Conservation (phyloP, 139 green algal species). For the Chlamydomonas schloesseri region DNA sequence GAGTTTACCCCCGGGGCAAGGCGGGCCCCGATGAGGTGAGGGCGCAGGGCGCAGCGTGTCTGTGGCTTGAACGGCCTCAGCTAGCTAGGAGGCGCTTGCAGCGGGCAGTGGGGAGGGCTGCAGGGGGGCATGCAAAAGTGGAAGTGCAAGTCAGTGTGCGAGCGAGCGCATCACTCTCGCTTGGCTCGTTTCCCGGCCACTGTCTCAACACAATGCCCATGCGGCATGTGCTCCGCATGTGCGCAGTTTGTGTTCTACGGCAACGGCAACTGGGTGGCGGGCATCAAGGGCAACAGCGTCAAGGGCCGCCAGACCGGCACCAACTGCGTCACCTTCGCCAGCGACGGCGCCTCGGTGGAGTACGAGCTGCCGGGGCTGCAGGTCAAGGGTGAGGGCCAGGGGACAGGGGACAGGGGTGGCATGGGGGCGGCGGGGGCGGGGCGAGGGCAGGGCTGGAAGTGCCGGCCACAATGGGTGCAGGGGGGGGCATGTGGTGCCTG, state of each 20-base stretch:
- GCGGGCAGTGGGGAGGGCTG: no score
- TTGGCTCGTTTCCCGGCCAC: no score
- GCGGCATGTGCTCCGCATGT: no score
- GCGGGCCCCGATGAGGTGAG: no score
- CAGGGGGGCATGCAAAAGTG: no score
- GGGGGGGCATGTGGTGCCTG: background rate
- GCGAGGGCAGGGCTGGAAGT: background rate
- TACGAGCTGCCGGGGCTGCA: slow-evolving; percentile 64
- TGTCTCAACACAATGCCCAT: no score
- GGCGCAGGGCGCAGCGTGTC: no score
- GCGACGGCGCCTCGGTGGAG: slow-evolving; percentile 59
- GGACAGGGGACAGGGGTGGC: background rate
- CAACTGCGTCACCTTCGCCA: slow-evolving; percentile 58
- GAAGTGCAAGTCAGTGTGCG: no score
- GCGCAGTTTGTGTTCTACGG: slow-evolving; percentile 68
- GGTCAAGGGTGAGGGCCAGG: slow-evolving; percentile 48
- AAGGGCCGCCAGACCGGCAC: slow-evolving; percentile 64
- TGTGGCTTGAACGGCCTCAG: no score
- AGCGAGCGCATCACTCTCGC: no score
- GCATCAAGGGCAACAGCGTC: slow-evolving; percentile 70
- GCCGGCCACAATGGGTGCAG: background rate
- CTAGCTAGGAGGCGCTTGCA: no score
- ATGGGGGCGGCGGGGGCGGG: background rate
- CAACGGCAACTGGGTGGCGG: slow-evolving; percentile 68
- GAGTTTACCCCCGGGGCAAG: no score